Evolutionary conservation across 2,329 filamentous ascomycete genomes (phyloP), one percentile per base, ranked within the genome.

Genomic region (Cercospora citrullina): DNA sequence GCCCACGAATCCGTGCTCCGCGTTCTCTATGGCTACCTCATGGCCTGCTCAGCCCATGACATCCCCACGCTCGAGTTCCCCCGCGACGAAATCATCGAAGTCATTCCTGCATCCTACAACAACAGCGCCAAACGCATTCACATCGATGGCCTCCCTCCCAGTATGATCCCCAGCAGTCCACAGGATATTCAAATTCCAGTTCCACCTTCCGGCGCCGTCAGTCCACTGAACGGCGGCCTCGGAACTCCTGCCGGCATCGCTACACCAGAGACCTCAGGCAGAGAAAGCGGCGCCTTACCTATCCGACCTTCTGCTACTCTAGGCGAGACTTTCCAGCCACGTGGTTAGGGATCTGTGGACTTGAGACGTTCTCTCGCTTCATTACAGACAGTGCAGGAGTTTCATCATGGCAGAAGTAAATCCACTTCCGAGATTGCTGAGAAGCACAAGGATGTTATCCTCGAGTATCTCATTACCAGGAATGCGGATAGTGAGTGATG

Each of bases 1-100:
- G 95, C 95, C 0, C 95, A 99, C 79, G 95, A 99, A 80, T 96
- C 93, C 62, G 95, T 99, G n/a, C 86, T 99, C 58, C 91, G 95
- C 53, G 95, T 99, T 26, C 86, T 99, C 3, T 99, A 99, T 78
- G 94, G 94, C 26, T 99, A 99, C 80, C 85, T 99, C 45, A 99
- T 99, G 95, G 95, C 96, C 74, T 98, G 95, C 81, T 95, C 94
- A 78, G 94, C 96, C 8, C 91, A 91, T 79, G 93, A 96, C 76
- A 99, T 99, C 70, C 95, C 95, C 4, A 91, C 90, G 73, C 87
- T 99, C 69, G 91, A 93, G 72, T 99, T 99, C 76, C 95, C 95
- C 4, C 91, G 95, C 53, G 91, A 99, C 77, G 93, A 99, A 79
- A 98, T 99, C 77, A 97, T 99, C 73, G 95, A 99, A 88, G 97